Evolutionary conservation across 441 rosid species (phyloP).

Genomic region (Gossypium trilobum): DNA sequence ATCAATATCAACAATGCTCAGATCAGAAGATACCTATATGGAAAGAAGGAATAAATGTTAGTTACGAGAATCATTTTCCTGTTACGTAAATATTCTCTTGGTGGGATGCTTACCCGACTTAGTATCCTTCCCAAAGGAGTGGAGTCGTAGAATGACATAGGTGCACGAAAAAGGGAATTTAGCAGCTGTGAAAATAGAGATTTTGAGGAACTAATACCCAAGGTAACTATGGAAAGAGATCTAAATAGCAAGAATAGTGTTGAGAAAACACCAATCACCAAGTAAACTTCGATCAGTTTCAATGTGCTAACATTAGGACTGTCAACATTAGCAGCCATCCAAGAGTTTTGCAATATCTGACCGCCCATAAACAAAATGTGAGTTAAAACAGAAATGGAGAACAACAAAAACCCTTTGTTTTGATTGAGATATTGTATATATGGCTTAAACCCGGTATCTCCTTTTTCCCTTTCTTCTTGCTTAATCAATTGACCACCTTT

Average conservation of each 20-base stretch:
- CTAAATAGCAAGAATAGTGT: slow-evolving; percentile 41
- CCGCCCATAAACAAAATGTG: slow-evolving; percentile 47
- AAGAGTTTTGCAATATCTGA: slow-evolving; percentile 69
- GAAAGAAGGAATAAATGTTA: background rate
- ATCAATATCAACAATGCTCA: slow-evolving; percentile 86
- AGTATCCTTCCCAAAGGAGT: slow-evolving; percentile 93
- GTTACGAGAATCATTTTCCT: background rate
- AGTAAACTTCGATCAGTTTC: slow-evolving; percentile 60
- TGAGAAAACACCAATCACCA: slow-evolving; percentile 48
- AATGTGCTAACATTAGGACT: slow-evolving; percentile 57
- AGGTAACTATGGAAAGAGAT: slow-evolving; percentile 41
- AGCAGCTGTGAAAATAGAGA: slow-evolving; percentile 73
- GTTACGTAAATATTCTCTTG: background rate
- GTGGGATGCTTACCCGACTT: slow-evolving; percentile 52
- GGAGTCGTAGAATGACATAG: slow-evolving; percentile 90
- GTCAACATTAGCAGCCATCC: slow-evolving; percentile 93
- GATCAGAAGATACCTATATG: slow-evolving; percentile 57
- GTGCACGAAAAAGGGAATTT: slow-evolving; percentile 77
- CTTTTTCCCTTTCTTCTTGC: slow-evolving; percentile 73
- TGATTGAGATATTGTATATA: slow-evolving; percentile 60
- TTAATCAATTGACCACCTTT: slow-evolving; percentile 70
- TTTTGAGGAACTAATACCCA: slow-evolving; percentile 57
- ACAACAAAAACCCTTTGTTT: slow-evolving; percentile 71
- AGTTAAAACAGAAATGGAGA: slow-evolving; percentile 34
- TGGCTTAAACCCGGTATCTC: slow-evolving; percentile 74